Evolutionary conservation across 768 basidiomycete species (phyloP), one percentile per base, ranked within the genome.

Genomic region (Leccinellum albellum): DNA sequence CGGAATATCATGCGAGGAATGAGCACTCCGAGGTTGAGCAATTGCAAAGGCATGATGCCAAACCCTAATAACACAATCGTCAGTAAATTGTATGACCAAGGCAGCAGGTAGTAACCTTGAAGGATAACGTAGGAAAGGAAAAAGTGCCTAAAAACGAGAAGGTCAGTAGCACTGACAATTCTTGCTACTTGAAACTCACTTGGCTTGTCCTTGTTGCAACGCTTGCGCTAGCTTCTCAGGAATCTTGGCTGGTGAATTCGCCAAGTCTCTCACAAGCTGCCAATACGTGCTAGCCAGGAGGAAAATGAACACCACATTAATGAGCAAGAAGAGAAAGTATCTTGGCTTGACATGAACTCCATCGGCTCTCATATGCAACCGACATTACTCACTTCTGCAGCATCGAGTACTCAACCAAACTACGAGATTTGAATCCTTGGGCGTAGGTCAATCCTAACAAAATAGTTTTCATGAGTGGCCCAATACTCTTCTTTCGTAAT

Each of bases 231-330:
- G 76, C 67, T 94, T 96, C 73, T 95, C 90, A 0, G 96, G 93
- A 29, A 98, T 90, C 71, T 94, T 95, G 5, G 90, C 89, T 1
- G 96, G 96, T 1, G 91, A 92, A 63, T 94, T 90, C 2, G 94
- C 94, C 31, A 98, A 80, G 65, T 99, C 95, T 37, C 86, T 86
- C 14, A 95, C 83, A 12, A 98, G 83, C 51, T 94, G 88, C 85
- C 88, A 91, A 71, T 95, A 94, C 0, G 94, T 95, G 54, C 88
- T 89, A 0, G 94, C 93, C 35, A 96, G 74, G 15, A 96, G 82
- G 77, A 96, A 98, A 59, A 96, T 94, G 72, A 95, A 95, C 40
- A 98, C 88, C 40, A 96, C 93, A 66, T 94, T 93, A 75, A 93
- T 76, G 50, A 97, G 81, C 2, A 98, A 80, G 77, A 97, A 96